Base-by-base conservation (phyloP, 2,329 filamentous ascomycete species). In the Biscogniauxia sp. region DNA sequence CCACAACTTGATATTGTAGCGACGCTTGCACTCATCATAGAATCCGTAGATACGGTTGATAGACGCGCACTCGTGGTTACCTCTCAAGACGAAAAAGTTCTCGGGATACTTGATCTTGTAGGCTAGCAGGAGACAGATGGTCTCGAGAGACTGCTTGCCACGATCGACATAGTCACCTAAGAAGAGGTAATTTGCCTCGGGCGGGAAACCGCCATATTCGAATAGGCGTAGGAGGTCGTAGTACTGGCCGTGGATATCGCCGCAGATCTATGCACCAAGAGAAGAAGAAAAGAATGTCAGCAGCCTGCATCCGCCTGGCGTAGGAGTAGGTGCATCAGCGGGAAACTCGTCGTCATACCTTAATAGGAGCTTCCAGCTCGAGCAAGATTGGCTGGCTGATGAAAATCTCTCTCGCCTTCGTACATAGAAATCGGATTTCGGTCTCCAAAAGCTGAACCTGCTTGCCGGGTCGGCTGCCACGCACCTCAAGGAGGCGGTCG, bases 241-340 rank as follows among this genome's bases (percentile, higher is more conserved):
- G 82, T 99, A 99, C 82, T 99, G 95, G 69, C 95, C 95, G 79
- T 98, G 95, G 71, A 99, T 98, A 80, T 98, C 95, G 80, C 95
- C 95, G 79, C 94, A 98, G 75, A 99, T 99, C 95, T 99, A 74
- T 20, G 55, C 54, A 56, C 58, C 55, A 45, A 60, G 51, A 45
- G 15, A 53, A 53, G 11, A 28, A 58, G 49, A 53, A 37, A 20
- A 19, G 1, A 37, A 52, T 51, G 32, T 64, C 50, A 68, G 62
- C 55, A 53, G 60, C 50, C 20, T 49, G 32, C 20, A 37, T 45
- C 49, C 15, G 37, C 28, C 41, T 66, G 59, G 58, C 26, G 37
- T 25, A 37, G 56, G 13, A 54, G 50, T 58, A 41, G 23, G 54
- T 20, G 32, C 55, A 57, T 59, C 26, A 50, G 20, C 23, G 28